These are phyloP conservation scores for Melocanna baccifera DNA, from an alignment of 176 grass and related monocot species.

Conservation along the genomic window DNA sequence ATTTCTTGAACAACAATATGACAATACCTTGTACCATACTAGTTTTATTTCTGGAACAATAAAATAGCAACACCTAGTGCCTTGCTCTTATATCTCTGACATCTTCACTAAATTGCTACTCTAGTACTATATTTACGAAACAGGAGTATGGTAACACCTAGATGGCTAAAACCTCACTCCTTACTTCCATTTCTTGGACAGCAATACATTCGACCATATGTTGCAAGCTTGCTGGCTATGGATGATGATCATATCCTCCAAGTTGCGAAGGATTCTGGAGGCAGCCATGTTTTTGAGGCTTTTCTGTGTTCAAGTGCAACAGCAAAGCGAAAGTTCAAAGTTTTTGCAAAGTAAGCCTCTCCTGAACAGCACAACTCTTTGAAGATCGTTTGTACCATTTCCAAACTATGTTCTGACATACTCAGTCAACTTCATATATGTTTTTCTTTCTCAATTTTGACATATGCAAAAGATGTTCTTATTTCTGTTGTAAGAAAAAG, in stretches of 20 bases:
- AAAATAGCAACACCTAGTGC: neutral
- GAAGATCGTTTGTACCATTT: neutral
- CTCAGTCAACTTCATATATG: neutral
- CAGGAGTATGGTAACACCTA: neutral
- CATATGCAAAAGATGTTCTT: neutral
- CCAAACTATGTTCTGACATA: neutral
- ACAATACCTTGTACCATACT: neutral
- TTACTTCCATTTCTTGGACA: conserved; percentile 35
- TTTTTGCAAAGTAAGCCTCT: conserved; percentile 81
- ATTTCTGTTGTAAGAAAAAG: conserved; percentile 5
- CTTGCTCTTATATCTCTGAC: neutral
- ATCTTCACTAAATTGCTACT: conserved; percentile 18
- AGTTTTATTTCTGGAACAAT: conserved; percentile 24
- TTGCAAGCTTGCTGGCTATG: conserved; percentile 67
- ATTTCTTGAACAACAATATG: conserved; percentile 25
- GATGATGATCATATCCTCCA: conserved; percentile 55
- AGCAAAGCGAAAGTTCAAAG: conserved; percentile 73
- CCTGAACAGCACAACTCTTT: conserved; percentile 13
- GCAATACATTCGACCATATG: conserved; percentile 80
- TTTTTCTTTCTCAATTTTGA: neutral
- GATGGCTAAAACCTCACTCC: conserved; percentile 1
- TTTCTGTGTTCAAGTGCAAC: conserved; percentile 80
- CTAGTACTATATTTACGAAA: neutral
- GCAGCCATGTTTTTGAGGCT: conserved; percentile 78
- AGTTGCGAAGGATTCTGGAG: conserved; percentile 80